Evolutionary conservation across 2,329 filamentous ascomycete genomes (phyloP).

Genomic region (Pseudomassariella vexata): DNA sequence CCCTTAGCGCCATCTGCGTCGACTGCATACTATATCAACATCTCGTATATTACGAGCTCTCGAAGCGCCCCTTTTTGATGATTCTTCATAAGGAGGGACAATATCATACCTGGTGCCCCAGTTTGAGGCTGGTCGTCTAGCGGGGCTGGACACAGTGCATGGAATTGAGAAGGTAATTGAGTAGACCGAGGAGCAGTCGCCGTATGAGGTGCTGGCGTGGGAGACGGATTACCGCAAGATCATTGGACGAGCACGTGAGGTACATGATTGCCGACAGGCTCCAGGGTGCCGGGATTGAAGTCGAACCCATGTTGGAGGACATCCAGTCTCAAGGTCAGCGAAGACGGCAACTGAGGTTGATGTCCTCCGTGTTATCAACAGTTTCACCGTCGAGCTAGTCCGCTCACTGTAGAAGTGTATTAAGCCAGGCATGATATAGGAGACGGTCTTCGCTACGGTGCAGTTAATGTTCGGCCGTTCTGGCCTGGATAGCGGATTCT

Average conservation of each 20-base stretch:
- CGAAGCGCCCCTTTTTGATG: slow-evolving; percentile 22
- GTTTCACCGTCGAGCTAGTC: slow-evolving; percentile 21
- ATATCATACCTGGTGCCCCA: slow-evolving; percentile 22
- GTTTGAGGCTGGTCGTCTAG: slow-evolving; percentile 22
- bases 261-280: slow-evolving; percentile 24
- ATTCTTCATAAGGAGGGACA: slow-evolving; percentile 15
- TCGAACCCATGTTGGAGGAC: slow-evolving; percentile 20
- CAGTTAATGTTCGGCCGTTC: slow-evolving; percentile 17
- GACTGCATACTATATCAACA: slow-evolving; percentile 18
- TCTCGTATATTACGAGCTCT: slow-evolving; percentile 17
- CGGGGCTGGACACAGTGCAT: slow-evolving; percentile 22
- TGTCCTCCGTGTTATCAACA: slow-evolving; percentile 20
- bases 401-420: slow-evolving; percentile 20
- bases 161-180: slow-evolving; percentile 16
- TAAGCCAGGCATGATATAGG: slow-evolving; percentile 18
- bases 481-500: slow-evolving; percentile 19
- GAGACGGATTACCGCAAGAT: slow-evolving; percentile 14
- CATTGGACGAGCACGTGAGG: slow-evolving; percentile 23
- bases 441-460: slow-evolving; percentile 14
- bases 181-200: slow-evolving; percentile 20
- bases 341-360: slow-evolving; percentile 22
- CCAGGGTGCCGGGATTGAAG: slow-evolving; percentile 17
- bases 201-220: slow-evolving; percentile 17
- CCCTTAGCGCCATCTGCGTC: slow-evolving; percentile 21
- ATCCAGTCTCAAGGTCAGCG: slow-evolving; percentile 17